These are phyloP conservation scores for Fusarium sp. DNA, from an alignment of 2,329 filamentous ascomycete genomes.

Conservation along the genomic window DNA sequence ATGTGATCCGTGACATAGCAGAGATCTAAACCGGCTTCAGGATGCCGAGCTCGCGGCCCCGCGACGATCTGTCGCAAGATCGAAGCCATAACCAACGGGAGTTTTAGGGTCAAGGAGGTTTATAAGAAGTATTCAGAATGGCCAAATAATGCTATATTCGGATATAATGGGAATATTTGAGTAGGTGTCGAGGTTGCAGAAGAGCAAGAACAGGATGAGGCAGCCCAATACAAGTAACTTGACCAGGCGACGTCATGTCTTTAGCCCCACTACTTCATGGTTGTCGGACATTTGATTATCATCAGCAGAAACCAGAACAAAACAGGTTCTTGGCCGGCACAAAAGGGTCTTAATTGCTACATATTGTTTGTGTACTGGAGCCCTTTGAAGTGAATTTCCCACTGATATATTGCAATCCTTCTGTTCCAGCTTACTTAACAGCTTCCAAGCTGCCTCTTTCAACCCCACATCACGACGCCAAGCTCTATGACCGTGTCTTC, in stretches of 20 bases:
- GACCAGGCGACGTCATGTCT: conserved; percentile 43
- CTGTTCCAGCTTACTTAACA: neutral
- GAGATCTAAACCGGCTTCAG: conserved; percentile 89
- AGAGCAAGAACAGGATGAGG: conserved; percentile 25
- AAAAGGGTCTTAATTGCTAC: neutral
- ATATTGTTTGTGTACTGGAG: neutral
- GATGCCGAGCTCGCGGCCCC: conserved; percentile 83
- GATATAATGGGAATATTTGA: neutral
- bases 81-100: conserved; percentile 68
- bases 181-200: neutral
- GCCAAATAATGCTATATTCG: neutral
- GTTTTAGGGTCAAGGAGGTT: neutral
- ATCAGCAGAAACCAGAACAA: conserved; percentile 1
- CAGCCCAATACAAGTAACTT: conserved; percentile 11
- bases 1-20: conserved; percentile 94
- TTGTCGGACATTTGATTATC: conserved; percentile 25
- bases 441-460: no score
- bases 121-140: neutral
- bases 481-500: neutral
- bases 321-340: neutral
- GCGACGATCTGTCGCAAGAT: conserved; percentile 92
- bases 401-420: neutral
- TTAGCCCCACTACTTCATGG: conserved; percentile 31
- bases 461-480: neutral
- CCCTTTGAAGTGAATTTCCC: neutral